phyloP scores from a whole-genome alignment of 192 early-diverging fungal species.

The Geranomyces variabilis region DNA sequence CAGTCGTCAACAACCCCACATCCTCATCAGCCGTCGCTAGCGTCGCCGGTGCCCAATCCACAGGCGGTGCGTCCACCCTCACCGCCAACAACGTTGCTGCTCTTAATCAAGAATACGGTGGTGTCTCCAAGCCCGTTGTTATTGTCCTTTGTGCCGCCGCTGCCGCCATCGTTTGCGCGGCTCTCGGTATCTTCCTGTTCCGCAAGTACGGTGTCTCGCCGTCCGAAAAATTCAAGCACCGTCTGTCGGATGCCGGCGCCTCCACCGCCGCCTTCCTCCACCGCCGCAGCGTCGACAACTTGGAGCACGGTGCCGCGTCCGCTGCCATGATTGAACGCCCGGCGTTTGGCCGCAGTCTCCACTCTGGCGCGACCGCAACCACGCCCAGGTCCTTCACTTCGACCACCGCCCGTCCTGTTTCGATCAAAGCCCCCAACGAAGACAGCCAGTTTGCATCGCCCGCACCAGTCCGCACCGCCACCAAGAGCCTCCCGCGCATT shows the following conservation, averaged over 20 bases:
- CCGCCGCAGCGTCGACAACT: not conserved
- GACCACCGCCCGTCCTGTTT: no score
- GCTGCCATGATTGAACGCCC: slow-evolving; percentile 9
- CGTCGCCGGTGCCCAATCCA: not conserved
- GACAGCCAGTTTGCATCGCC: no score
- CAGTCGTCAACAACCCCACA: not conserved
- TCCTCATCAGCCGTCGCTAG: not conserved
- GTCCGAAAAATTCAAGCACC: slow-evolving; percentile 18
- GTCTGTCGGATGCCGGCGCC: slow-evolving; percentile 6
- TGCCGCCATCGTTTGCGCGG: slow-evolving; percentile 19
- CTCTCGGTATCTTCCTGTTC: slow-evolving; percentile 26
- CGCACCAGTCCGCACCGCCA: no score
- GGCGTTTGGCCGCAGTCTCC: not conserved
- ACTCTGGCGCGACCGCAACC: no score
- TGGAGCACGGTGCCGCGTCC: not conserved
- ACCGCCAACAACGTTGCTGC: not conserved
- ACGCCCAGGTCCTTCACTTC: no score
- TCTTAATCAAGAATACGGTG: not conserved
- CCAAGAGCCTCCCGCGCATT: no score
- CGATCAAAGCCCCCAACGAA: no score
- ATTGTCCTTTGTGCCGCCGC: slow-evolving; percentile 22
- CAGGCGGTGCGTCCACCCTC: not conserved
- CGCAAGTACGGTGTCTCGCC: slow-evolving; percentile 10
- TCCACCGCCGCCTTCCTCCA: not conserved
- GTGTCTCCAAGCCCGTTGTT: slow-evolving; percentile 1